These are phyloP conservation scores for Dalbergia oliveri DNA, from an alignment of 306 rosid genomes.

Conservation along the genomic window DNA sequence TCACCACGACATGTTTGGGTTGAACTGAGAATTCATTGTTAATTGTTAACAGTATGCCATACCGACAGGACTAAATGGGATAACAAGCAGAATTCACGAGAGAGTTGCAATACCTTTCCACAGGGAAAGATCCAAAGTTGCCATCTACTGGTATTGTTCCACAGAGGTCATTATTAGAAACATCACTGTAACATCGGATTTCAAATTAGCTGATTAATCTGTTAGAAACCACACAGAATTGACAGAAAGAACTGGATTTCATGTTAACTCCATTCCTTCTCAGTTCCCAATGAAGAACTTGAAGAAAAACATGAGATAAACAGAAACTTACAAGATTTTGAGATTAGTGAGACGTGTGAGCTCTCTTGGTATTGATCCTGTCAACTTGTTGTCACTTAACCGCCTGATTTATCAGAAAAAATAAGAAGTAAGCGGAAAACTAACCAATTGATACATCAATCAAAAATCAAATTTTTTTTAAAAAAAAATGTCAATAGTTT, in stretches of 20 bases:
- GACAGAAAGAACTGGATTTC: background rate
- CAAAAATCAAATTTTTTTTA: background rate
- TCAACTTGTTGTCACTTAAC: constrained; percentile 77
- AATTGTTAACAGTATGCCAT: background rate
- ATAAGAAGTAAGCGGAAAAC: constrained; percentile 28
- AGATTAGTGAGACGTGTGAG: constrained; percentile 75
- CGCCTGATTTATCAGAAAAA: constrained; percentile 56
- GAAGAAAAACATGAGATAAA: constrained; percentile 20
- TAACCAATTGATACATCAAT: constrained; percentile 32
- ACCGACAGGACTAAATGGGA: background rate
- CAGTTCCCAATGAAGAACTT: background rate
- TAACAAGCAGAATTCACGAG: background rate
- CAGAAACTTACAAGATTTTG: constrained; percentile 77
- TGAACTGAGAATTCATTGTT: background rate
- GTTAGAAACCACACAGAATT: constrained; percentile 11
- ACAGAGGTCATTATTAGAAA: constrained; percentile 85
- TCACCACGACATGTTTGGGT: constrained; percentile 6
- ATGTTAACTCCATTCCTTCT: background rate
- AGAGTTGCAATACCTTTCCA: constrained; percentile 66
- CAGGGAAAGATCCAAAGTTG: constrained; percentile 79
- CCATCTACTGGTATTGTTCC: constrained; percentile 98
- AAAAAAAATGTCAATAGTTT: constrained; percentile 2
- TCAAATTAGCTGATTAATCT: constrained; percentile 19
- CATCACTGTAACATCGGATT: constrained; percentile 73
- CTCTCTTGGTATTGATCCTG: constrained; percentile 90